phyloP scores from a whole-genome alignment of 2,329 filamentous ascomycete species.

The Alternaria triticimaculans region DNA sequence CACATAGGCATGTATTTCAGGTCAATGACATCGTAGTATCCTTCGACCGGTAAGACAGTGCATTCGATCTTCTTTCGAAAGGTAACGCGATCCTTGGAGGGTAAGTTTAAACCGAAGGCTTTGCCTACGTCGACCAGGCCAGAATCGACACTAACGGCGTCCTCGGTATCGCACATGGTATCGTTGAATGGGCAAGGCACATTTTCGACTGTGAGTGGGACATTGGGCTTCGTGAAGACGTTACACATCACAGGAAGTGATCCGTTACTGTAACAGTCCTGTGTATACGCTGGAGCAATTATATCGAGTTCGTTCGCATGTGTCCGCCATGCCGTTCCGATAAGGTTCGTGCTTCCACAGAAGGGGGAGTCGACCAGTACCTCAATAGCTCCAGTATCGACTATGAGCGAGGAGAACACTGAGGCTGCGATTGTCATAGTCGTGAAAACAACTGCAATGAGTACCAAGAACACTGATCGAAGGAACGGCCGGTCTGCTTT shows the following conservation, averaged over 20 bases:
- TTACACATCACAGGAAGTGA: not conserved
- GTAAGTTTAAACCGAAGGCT: not conserved
- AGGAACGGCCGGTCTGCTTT: conserved; percentile 9
- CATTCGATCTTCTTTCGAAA: not conserved
- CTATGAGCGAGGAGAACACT: conserved; percentile 27
- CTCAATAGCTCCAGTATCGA: conserved; percentile 14
- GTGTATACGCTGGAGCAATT: not conserved
- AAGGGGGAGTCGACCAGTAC: not conserved
- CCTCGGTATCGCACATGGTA: conserved; percentile 6
- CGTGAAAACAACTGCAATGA: conserved; percentile 15
- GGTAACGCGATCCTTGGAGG: not conserved
- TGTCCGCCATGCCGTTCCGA: not conserved
- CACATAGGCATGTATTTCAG: not conserved
- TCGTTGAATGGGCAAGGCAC: conserved; percentile 9
- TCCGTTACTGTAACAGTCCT: not conserved
- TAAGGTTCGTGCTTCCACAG: not conserved
- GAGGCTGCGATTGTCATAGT: conserved; percentile 13
- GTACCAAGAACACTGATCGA: conserved; percentile 9
- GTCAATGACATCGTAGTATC: not conserved
- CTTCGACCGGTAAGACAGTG: not conserved
- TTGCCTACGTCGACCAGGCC: conserved; percentile 8
- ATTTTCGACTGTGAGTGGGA: not conserved
- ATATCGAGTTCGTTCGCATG: not conserved
- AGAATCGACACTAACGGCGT: conserved; percentile 7
- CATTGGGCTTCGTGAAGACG: conserved; percentile 1